A percentile compares a stretch with the other conserved stretches of the same genome.
These are phyloP conservation scores for Acidomyces sp. DNA, from an alignment of 495 filamentous ascomycete genomes.

Conservation along the genomic window DNA sequence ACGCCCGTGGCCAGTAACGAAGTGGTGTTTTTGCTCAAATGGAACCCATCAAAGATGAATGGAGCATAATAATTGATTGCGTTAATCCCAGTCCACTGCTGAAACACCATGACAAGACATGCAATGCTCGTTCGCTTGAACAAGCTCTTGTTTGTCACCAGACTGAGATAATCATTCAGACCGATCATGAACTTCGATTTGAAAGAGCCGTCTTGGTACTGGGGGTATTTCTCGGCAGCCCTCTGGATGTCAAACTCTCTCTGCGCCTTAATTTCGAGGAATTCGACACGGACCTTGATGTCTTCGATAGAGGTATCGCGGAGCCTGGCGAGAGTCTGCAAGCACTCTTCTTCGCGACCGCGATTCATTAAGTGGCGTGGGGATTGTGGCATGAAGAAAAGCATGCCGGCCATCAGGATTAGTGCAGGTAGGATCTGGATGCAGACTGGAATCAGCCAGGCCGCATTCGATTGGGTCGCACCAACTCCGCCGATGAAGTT, in stretches of 20 bases:
- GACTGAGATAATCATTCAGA: no score
- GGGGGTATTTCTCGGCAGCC: slow-evolving; percentile 54
- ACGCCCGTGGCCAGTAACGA: slow-evolving; percentile 67
- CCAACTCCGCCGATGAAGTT: slow-evolving; percentile 66
- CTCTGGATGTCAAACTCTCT: no score
- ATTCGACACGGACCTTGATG: slow-evolving; percentile 65
- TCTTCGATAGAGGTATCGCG: no score
- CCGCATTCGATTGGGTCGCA: slow-evolving; percentile 47
- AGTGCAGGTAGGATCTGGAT: slow-evolving; percentile 27
- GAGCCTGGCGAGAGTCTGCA: slow-evolving; percentile 46
- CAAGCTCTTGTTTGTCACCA: no score
- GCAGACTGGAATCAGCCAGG: slow-evolving; percentile 26
- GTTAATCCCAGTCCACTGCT: slow-evolving; percentile 22
- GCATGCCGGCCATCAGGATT: slow-evolving; percentile 29
- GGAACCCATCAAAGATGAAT: slow-evolving; percentile 55
- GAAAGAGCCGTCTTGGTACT: slow-evolving; percentile 43
- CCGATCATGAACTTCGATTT: no score
- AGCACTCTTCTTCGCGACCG: slow-evolving; percentile 54
- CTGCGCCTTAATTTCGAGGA: slow-evolving; percentile 68
- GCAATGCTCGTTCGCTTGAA: no score
- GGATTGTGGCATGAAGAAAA: slow-evolving; percentile 54
- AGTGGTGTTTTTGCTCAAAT: slow-evolving; percentile 45
- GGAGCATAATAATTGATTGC: slow-evolving; percentile 40
- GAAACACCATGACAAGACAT: no score
- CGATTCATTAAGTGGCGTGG: slow-evolving; percentile 67